Base-by-base conservation (phyloP, 176 grass and related monocot species). In the Oryza rufipogon region DNA sequence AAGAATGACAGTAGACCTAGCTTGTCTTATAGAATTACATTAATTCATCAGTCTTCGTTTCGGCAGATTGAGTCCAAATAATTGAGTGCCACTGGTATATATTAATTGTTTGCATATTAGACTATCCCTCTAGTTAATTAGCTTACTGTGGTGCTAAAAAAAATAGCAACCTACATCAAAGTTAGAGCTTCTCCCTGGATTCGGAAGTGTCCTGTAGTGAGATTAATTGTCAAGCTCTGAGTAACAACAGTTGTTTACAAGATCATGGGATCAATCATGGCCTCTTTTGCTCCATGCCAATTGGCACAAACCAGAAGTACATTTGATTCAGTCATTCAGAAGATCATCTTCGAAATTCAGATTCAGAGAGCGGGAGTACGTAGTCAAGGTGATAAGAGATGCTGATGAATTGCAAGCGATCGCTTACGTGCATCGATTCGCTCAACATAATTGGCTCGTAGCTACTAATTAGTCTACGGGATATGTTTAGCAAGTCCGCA, bases 211-310 rank as follows among this genome's bases (percentile, higher is more conserved):
- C 81, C 1, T 15, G 13, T 72, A 41, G 63, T 34, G 70, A 56
- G 13, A 16, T 32, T 16, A 44, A 44, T 44, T 44, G 61, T 11
- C 47, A 48, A 69, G 36, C 63, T 7, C 52, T 5, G 79, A 22
- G 15, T 52, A 44, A 45, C 10, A 10, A 4, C 67, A 73, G 5
- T 83, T 78, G 45, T 75, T 79, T 83, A 79, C 67, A 10, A 73
- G 46, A 46, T 73, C 33, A 56, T 67, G 85, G 61, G 70, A 81
- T 81, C 85, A 81, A 68, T 75, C 39, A 41, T 56, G 46, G 70
- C 9, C 5, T 49, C 38, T 65, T 28, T 19, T 11, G 70, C 58
- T 49, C 12, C 71, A 33, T 48, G 17, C 64, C 56, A 47, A 61
- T 73, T 80, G 87, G 61, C 76, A 32, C 76, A 10, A 46, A 17